phyloP scores from a whole-genome alignment of 495 filamentous ascomycete species.

The Aspergillus wentii region DNA sequence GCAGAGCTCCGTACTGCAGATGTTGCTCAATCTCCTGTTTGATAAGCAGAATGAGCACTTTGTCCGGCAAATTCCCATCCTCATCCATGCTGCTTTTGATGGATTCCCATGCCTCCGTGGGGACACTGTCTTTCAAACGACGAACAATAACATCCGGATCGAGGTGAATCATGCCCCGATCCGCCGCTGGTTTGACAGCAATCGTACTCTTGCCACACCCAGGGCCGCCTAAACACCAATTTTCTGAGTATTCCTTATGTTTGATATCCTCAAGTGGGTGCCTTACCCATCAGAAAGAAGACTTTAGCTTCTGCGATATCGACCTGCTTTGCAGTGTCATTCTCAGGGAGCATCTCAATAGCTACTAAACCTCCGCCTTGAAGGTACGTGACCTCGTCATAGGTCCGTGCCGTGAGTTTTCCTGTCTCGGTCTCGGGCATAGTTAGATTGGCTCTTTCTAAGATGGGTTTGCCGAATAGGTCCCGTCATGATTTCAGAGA shows the following conservation, averaged over 20 bases:
- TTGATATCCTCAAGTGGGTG: too few relatives aligned
- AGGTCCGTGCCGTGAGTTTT: neutral
- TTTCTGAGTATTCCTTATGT: too few relatives aligned
- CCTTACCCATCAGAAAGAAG: too few relatives aligned
- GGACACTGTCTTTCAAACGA: neutral
- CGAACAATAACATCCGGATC: neutral
- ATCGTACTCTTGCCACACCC: constrained; percentile 1
- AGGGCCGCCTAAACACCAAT: constrained; percentile 2
- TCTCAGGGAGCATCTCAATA: too few relatives aligned
- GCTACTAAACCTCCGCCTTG: neutral
- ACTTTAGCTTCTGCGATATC: too few relatives aligned
- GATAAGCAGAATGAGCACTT: neutral
- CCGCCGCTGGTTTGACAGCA: neutral
- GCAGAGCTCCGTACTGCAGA: neutral
- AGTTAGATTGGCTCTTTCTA: too few relatives aligned
- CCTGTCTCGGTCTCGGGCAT: too few relatives aligned
- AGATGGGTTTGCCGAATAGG: neutral
- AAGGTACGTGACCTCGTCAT: neutral
- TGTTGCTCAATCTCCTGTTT: neutral
- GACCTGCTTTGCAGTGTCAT: neutral
- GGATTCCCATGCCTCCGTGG: neutral
- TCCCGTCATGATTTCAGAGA: too few relatives aligned
- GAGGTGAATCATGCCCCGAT: neutral
- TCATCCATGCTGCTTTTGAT: neutral
- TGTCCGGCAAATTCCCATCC: neutral